A percentile compares a stretch with the other conserved stretches of the same genome.
Conservation (phyloP, 1,284 basidiomycete species). For the Singerocomus inundabilis region DNA sequence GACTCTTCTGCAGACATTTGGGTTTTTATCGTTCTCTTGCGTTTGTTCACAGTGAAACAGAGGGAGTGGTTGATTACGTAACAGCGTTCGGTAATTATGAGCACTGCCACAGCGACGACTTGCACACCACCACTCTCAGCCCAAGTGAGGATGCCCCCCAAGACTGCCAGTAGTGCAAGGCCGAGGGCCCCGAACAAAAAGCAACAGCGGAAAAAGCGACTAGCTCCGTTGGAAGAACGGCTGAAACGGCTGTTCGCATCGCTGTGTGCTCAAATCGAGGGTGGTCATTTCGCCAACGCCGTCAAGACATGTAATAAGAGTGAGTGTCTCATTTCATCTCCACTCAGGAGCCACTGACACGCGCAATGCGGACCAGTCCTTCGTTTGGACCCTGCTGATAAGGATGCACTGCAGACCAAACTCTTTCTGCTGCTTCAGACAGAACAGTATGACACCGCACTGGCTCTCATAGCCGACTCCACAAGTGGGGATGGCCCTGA, state of each 20-base stretch:
- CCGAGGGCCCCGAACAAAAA: constrained; percentile 10
- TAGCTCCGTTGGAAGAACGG: constrained; percentile 55
- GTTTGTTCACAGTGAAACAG: not conserved
- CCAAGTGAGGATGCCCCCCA: constrained; percentile 23
- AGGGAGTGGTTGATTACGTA: constrained; percentile 20
- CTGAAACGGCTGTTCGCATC: constrained; percentile 74
- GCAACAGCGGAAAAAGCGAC: constrained; percentile 53
- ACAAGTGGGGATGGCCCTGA: constrained; percentile 23
- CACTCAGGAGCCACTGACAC: constrained; percentile 25
- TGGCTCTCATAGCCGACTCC: constrained; percentile 47
- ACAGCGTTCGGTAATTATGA: constrained; percentile 22
- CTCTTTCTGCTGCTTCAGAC: constrained; percentile 82
- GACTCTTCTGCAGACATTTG: constrained; percentile 58
- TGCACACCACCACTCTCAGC: not conserved
- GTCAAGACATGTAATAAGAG: constrained; percentile 89
- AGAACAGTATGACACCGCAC: constrained; percentile 67
- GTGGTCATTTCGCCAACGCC: constrained; percentile 76
- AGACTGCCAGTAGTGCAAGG: constrained; percentile 8
- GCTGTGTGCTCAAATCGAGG: constrained; percentile 80
- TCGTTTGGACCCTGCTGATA: constrained; percentile 61
- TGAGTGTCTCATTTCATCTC: constrained; percentile 41
- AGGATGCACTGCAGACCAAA: constrained; percentile 75
- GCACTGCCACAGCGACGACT: constrained; percentile 13
- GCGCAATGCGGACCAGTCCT: constrained; percentile 52
- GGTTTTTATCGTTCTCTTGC: constrained; percentile 24